Conservation (phyloP, 2,329 filamentous ascomycete genomes). For the Plenodomus biglobosus region DNA sequence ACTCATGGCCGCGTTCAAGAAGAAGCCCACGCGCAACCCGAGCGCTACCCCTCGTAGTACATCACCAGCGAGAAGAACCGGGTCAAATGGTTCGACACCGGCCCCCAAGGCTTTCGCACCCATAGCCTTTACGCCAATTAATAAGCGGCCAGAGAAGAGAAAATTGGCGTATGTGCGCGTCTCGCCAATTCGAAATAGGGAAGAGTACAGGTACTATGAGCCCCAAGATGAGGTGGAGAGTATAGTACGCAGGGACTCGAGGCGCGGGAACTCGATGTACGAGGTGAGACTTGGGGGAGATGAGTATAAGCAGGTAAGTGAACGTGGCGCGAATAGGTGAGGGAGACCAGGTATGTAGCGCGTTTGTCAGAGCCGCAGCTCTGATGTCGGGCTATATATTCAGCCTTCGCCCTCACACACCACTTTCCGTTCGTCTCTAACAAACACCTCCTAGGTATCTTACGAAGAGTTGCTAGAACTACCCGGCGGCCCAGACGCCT, state of each 20-base stretch:
- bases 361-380: slow-evolving; percentile 5
- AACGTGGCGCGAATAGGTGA: neutral
- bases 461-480: slow-evolving; percentile 50
- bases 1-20: slow-evolving; percentile 35
- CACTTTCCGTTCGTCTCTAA: slow-evolving; percentile 1
- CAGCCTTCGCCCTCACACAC: neutral
- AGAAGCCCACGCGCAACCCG: slow-evolving; percentile 5
- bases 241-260: slow-evolving; percentile 44
- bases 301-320: slow-evolving; percentile 47
- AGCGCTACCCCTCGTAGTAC: neutral
- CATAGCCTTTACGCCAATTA: neutral
- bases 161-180: slow-evolving; percentile 30
- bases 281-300: slow-evolving; percentile 48
- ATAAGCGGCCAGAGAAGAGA: slow-evolving; percentile 5
- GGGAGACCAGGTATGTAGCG: neutral
- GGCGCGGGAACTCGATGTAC: slow-evolving; percentile 41
- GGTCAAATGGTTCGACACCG: slow-evolving; percentile 4
- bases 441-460: slow-evolving; percentile 44
- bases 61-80: slow-evolving; percentile 4
- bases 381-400: slow-evolving; percentile 1
- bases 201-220: slow-evolving; percentile 41
- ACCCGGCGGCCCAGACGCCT: slow-evolving; percentile 51
- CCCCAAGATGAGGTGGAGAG: slow-evolving; percentile 40
- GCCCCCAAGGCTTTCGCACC: neutral
- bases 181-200: slow-evolving; percentile 23